A percentile compares a stretch with the other conserved stretches of the same genome.
These are phyloP conservation scores for Fusarium sp. DNA, from an alignment of 2,329 filamentous ascomycete species.

Conservation along the genomic window DNA sequence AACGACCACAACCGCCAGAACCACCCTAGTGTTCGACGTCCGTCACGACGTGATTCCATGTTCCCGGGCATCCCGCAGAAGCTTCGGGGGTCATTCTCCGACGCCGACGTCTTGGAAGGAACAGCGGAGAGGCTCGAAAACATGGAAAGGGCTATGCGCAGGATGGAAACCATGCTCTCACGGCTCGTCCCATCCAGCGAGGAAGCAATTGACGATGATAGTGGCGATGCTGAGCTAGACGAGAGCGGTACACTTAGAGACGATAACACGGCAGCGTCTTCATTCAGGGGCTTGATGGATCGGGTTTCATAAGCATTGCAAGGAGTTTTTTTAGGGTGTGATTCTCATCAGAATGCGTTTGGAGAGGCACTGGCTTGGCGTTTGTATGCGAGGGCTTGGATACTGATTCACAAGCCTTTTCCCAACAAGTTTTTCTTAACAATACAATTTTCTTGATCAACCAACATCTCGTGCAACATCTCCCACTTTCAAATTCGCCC, in stretches of 20 bases:
- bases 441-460: neutral
- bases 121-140: constrained; percentile 58
- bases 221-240: constrained; percentile 44
- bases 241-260: constrained; percentile 46
- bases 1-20: constrained; percentile 14
- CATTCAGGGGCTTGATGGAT: constrained; percentile 37
- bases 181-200: constrained; percentile 51
- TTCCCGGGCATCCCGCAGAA: constrained; percentile 64
- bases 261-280: constrained; percentile 48
- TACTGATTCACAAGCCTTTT: constrained; percentile 19
- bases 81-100: constrained; percentile 61
- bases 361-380: neutral
- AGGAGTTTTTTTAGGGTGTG: constrained; percentile 17
- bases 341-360: neutral
- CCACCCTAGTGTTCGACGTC: constrained; percentile 48
- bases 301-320: constrained; percentile 13
- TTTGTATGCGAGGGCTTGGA: constrained; percentile 5
- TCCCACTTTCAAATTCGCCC: neutral
- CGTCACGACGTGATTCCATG: constrained; percentile 67
- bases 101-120: constrained; percentile 59
- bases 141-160: constrained; percentile 63
- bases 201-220: constrained; percentile 40
- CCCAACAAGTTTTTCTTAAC: neutral
- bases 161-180: constrained; percentile 62
- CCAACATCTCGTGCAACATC: neutral